These are phyloP conservation scores for Quercus wislizeni DNA, from an alignment of 306 rosid species.

Conservation along the genomic window DNA sequence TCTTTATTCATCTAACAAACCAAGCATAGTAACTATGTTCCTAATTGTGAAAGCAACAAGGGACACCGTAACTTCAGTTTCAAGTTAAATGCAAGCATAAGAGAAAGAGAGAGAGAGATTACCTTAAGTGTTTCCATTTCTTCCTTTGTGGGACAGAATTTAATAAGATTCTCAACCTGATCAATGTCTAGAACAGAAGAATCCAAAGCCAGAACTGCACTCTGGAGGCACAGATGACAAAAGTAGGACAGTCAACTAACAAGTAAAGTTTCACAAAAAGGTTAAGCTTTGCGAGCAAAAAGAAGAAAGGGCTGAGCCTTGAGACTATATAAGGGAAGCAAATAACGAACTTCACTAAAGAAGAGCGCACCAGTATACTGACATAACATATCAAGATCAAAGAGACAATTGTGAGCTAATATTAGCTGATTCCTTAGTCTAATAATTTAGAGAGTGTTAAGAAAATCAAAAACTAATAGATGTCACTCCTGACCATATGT, in stretches of 20 bases:
- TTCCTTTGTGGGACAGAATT: constrained; percentile 94
- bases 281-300: background rate
- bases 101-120: constrained; percentile 7
- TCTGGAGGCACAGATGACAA: constrained; percentile 25
- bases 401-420: background rate
- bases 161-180: constrained; percentile 95
- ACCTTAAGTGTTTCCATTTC: constrained; percentile 95
- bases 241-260: background rate
- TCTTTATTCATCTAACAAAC: background rate
- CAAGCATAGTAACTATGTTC: background rate
- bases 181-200: constrained; percentile 68
- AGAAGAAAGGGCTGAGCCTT: background rate
- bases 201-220: constrained; percentile 61
- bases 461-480: background rate
- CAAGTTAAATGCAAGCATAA: background rate
- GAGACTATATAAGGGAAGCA: background rate
- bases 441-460: background rate
- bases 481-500: background rate
- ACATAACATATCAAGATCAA: background rate
- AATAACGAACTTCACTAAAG: background rate
- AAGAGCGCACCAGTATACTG: background rate
- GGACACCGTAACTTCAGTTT: background rate
- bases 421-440: background rate
- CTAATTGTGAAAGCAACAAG: background rate
- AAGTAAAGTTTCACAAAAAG: background rate